Base-by-base conservation (phyloP, 805 yeast genomes). In the Zygosaccharomyces lentus region DNA sequence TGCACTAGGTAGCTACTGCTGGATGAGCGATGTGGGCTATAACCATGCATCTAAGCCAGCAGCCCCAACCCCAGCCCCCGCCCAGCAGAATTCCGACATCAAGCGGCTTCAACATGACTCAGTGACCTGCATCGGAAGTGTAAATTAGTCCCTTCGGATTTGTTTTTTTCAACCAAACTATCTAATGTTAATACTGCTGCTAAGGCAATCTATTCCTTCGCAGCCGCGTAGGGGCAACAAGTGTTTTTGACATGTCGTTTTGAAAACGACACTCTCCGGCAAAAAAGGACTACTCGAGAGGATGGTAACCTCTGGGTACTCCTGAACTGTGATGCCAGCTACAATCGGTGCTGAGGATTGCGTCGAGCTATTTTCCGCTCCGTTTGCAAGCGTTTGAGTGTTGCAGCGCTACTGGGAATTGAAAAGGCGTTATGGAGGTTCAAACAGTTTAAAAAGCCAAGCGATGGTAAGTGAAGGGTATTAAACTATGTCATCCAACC, bases 1-100 rank as follows among this genome's bases (percentile, higher is more conserved):
- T n/a, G n/a, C n/a, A n/a, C n/a, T n/a, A n/a, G n/a, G n/a, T n/a
- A n/a, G n/a, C n/a, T n/a, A n/a, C n/a, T n/a, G n/a, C n/a, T n/a
- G n/a, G n/a, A n/a, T n/a, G n/a, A 84, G 96, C 56, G 99, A 93
- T 69, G 93, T 93, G 99, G 81, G 81, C 49, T 96, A 85, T 64
- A 93, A 93, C 74, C 82, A 98, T 68, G 76, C 78, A 4, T 51
- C 68, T 6, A 56, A 67, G 10, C 61, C 69, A 3, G 57, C 69
- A 13, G 46, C 51, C n/a, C 49, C 63, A 8, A 54, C 68, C 13
- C 51, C 64, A 19, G 51, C 66, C 31, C 57, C 64, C 29, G 50
- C 66, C 35, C 45, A 66, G 13, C 58, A 66, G 24, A 50, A 63
- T 27, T 57, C 53, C 6, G 77, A 76, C 43, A 51, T 76, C 30